phyloP scores from a whole-genome alignment of 768 basidiomycete genomes.

The Lactarius pseudohatsudake region DNA sequence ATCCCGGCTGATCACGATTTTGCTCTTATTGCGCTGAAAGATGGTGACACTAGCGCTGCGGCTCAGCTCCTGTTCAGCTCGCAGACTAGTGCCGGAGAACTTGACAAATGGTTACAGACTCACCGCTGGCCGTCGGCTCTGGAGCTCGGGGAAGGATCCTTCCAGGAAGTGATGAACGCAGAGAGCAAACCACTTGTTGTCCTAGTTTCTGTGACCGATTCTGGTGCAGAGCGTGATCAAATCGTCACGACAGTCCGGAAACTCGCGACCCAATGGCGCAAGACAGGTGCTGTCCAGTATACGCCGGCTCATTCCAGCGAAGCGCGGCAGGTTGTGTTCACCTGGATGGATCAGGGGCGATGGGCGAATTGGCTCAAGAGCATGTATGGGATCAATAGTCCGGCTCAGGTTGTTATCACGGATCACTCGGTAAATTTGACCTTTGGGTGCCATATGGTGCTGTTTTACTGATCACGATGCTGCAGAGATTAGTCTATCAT shows the following conservation, averaged over 20 bases:
- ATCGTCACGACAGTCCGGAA: constrained; percentile 50
- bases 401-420: constrained; percentile 60
- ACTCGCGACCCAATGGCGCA: constrained; percentile 61
- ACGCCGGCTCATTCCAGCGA: constrained; percentile 30
- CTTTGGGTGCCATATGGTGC: background rate
- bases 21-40: constrained; percentile 67
- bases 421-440: constrained; percentile 70
- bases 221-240: constrained; percentile 36
- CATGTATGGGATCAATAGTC: constrained; percentile 71
- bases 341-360: constrained; percentile 83
- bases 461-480: constrained; percentile 9
- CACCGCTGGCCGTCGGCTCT: constrained; percentile 72
- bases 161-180: constrained; percentile 84
- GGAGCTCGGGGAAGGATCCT: constrained; percentile 77
- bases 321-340: constrained; percentile 69
- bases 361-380: constrained; percentile 91
- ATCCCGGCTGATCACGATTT: constrained; percentile 43
- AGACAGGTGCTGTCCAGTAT: constrained; percentile 37
- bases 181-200: constrained; percentile 75
- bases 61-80: constrained; percentile 40
- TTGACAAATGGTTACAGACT: constrained; percentile 53
- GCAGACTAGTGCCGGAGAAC: constrained; percentile 19
- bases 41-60: constrained; percentile 51
- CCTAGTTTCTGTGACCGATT: constrained; percentile 53
- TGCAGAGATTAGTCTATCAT: constrained; percentile 73